Evolutionary conservation across 805 yeast species (phyloP).

Genomic region (Lipomyces lipofer): DNA sequence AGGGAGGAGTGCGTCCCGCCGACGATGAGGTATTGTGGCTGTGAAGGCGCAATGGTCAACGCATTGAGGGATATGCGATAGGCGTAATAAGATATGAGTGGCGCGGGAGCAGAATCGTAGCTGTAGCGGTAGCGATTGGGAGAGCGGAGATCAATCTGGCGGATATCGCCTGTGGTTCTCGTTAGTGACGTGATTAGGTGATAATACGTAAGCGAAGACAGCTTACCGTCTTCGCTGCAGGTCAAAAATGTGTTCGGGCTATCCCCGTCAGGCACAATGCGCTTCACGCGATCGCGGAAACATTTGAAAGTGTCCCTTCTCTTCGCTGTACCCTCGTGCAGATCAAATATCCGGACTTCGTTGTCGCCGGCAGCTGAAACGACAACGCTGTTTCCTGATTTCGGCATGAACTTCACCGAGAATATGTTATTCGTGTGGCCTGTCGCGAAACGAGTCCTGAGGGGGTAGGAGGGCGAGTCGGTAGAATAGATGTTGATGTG

Average conservation of each 20-base stretch:
- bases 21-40: constrained; percentile 30
- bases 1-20: constrained; percentile 28
- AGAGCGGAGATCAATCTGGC: constrained; percentile 29
- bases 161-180: constrained; percentile 17
- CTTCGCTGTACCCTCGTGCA: constrained; percentile 18
- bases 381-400: constrained; percentile 17
- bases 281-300: constrained; percentile 25
- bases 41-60: constrained; percentile 23
- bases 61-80: constrained; percentile 21
- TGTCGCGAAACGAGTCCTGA: constrained; percentile 22
- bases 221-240: constrained; percentile 29
- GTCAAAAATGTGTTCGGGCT: constrained; percentile 24
- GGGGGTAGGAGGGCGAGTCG: constrained; percentile 17
- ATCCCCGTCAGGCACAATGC: constrained; percentile 27
- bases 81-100: constrained; percentile 20
- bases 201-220: neutral
- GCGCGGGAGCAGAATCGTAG: constrained; percentile 10
- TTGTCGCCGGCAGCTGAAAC: constrained; percentile 29
- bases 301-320: constrained; percentile 10
- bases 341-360: constrained; percentile 27
- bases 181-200: neutral
- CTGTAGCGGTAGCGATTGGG: constrained; percentile 16
- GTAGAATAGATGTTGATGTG: constrained; percentile 28
- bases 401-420: constrained; percentile 29
- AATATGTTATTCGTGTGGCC: constrained; percentile 31